These are phyloP conservation scores for Liquidambar formosana DNA, from an alignment of 164 flowering plant species.

Conservation along the genomic window DNA sequence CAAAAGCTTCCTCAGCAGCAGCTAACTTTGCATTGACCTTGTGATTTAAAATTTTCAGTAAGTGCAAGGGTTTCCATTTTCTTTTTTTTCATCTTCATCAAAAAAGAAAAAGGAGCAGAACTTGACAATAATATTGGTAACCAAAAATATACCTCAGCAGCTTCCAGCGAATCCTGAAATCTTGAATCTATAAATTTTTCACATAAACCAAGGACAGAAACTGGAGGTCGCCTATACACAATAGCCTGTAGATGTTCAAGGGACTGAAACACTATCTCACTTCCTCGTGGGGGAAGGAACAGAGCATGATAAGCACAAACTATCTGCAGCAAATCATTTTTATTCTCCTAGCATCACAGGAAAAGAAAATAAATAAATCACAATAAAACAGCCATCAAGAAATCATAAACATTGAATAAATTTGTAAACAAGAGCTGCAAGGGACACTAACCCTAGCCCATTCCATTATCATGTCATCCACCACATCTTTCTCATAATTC, in stretches of 20 bases:
- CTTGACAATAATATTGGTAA: neutral
- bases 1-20: slow-evolving; percentile 84
- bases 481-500: slow-evolving; percentile 34
- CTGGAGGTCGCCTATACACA: slow-evolving; percentile 56
- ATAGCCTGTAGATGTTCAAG: slow-evolving; percentile 87
- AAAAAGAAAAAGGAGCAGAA: neutral
- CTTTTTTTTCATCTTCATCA: neutral
- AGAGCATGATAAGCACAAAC: slow-evolving; percentile 76
- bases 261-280: slow-evolving; percentile 67
- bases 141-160: slow-evolving; percentile 50
- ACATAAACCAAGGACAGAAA: slow-evolving; percentile 50
- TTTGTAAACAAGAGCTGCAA: neutral
- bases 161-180: slow-evolving; percentile 30
- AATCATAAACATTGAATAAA: neutral
- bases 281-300: slow-evolving; percentile 65
- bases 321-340: slow-evolving; percentile 76
- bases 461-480: slow-evolving; percentile 58
- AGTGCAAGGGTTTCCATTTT: neutral
- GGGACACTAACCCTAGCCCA: slow-evolving; percentile 75
- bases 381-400: neutral
- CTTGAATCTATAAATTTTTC: slow-evolving; percentile 29
- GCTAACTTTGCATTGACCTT: slow-evolving; percentile 71
- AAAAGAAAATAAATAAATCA: slow-evolving; percentile 1
- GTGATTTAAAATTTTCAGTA: slow-evolving; percentile 13
- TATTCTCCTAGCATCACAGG: slow-evolving; percentile 55